Evolutionary conservation across 164 flowering plant genomes (phyloP).

Genomic region (Vitis vinifera): DNA sequence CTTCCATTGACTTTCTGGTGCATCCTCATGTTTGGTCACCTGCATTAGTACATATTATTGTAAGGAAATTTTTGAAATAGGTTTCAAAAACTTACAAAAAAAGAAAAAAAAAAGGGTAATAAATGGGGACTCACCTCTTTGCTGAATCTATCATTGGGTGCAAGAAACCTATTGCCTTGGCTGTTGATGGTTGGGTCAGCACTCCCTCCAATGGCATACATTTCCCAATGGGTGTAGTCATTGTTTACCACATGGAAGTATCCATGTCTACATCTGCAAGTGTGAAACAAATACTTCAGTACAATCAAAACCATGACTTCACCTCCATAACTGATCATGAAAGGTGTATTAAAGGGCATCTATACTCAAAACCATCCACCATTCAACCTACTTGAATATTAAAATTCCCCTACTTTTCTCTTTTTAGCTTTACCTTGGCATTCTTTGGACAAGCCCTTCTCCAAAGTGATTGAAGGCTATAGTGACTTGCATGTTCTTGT

Average conservation of each 20-base stretch:
- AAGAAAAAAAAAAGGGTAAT: neutral
- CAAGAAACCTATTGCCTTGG: conserved; percentile 78
- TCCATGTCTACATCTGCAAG: conserved; percentile 78
- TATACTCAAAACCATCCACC: no score
- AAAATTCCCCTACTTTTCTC: neutral
- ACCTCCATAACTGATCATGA: neutral
- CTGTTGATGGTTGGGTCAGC: conserved; percentile 79
- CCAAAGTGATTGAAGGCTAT: conserved; percentile 89
- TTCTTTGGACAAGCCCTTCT: conserved; percentile 80
- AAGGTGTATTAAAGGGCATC: neutral
- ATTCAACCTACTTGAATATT: no score
- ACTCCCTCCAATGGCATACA: conserved; percentile 94
- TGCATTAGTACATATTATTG: conserved; percentile 12
- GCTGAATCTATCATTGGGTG: conserved; percentile 52
- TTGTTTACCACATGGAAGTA: conserved; percentile 93
- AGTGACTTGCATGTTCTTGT: conserved; percentile 81
- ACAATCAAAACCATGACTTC: no score
- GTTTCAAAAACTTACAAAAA: neutral
- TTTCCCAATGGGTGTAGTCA: conserved; percentile 92
- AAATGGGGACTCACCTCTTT: conserved; percentile 50
- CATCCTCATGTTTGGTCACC: conserved; percentile 88
- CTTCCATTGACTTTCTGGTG: conserved; percentile 71
- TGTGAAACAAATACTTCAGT: neutral
- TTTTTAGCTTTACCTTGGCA: conserved; percentile 64
- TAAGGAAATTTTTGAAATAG: neutral